Conservation (phyloP, 2,329 filamentous ascomycete genomes). For the Clathrospora elynae region DNA sequence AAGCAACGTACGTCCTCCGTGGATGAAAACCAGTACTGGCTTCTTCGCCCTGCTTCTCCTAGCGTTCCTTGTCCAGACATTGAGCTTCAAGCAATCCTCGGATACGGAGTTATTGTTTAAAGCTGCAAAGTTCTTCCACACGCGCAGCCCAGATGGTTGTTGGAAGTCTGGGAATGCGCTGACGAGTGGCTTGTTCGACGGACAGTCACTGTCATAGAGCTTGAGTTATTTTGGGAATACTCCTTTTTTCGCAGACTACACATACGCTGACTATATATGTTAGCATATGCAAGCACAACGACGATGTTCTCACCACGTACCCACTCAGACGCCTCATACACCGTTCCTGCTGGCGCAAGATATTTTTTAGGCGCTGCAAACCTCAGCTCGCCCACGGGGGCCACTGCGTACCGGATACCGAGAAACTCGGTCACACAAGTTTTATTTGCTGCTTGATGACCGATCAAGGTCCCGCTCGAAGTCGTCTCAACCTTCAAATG, state of each 20-base stretch:
- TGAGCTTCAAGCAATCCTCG: conserved; percentile 41
- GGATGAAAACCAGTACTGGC: conserved; percentile 37
- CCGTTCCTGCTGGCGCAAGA: conserved; percentile 23
- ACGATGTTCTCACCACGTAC: conserved; percentile 9
- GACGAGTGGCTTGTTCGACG: conserved; percentile 29
- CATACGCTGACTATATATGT: conserved; percentile 30
- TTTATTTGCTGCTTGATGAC: conserved; percentile 35
- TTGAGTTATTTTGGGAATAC: conserved; percentile 2
- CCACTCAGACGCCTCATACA: conserved; percentile 34
- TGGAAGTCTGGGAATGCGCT: conserved; percentile 36
- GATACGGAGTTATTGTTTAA: conserved; percentile 29
- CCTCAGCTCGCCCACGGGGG: conserved; percentile 41
- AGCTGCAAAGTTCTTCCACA: conserved; percentile 37
- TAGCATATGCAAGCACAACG: conserved; percentile 4
- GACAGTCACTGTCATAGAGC: conserved; percentile 27
- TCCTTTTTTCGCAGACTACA: conserved; percentile 1
- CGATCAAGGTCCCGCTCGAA: conserved; percentile 40
- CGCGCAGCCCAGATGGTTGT: conserved; percentile 28
- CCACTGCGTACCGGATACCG: conserved; percentile 45
- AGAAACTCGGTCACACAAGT: conserved; percentile 40
- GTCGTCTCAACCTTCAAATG: conserved; percentile 35
- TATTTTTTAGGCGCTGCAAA: conserved; percentile 41
- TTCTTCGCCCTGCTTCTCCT: conserved; percentile 25
- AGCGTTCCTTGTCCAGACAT: conserved; percentile 35
- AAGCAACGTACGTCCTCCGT: conserved; percentile 33